Percentiles rank a stretch among this genome's conserved stretches.
Conservation (phyloP, 2,329 filamentous ascomycete genomes). For the Colletotrichum viniferum region DNA sequence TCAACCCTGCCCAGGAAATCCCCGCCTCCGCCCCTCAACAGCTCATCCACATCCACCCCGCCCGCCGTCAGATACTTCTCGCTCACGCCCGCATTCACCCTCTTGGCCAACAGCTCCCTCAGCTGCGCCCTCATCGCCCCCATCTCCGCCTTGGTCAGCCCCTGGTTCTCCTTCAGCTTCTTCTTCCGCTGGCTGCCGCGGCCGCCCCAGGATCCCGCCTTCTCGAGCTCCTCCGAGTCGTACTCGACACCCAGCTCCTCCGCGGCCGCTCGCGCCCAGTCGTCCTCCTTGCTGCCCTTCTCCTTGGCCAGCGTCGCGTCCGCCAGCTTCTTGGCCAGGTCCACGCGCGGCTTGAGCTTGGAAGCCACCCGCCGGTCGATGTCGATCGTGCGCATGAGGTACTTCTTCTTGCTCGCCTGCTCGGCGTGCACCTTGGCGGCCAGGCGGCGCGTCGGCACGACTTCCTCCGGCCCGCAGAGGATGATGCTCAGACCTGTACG, state of each 20-base stretch:
- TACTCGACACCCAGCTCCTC: constrained; percentile 95
- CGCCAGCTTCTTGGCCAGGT: constrained; percentile 84
- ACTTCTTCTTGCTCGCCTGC: constrained; percentile 51
- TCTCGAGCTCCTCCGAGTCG: constrained; percentile 83
- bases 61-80: constrained; percentile 86
- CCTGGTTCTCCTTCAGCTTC: constrained; percentile 74
- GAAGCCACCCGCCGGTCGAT: constrained; percentile 80
- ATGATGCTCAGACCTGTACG: constrained; percentile 81
- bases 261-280: constrained; percentile 82
- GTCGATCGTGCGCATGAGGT: constrained; percentile 80
- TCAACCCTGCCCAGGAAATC: constrained; percentile 66
- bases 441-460: constrained; percentile 80
- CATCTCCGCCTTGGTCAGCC: constrained; percentile 75
- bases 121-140: constrained; percentile 73
- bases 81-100: constrained; percentile 87
- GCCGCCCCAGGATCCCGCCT: constrained; percentile 64
- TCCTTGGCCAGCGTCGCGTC: constrained; percentile 86
- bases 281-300: constrained; percentile 81
- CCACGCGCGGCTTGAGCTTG: constrained; percentile 77
- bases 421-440: constrained; percentile 85
- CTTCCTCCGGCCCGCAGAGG: constrained; percentile 90
- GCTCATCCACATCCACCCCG: constrained; percentile 78
- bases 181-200: constrained; percentile 75
- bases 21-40: constrained; percentile 68
- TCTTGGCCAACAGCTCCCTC: constrained; percentile 69